Base-by-base conservation (phyloP, 306 rosid genomes). In the Aeschynomene evenia region DNA sequence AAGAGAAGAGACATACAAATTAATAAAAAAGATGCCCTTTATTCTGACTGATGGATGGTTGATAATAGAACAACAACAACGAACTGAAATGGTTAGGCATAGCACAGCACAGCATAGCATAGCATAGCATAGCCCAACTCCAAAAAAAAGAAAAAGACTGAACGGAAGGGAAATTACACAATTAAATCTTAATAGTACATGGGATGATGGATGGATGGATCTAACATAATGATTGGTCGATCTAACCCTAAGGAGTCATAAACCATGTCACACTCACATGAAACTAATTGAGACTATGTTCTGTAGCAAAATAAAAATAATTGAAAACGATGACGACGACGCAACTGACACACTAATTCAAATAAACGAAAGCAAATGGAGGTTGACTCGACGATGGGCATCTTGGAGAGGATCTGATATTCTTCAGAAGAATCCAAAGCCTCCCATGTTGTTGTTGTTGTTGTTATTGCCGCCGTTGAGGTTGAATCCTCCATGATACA, bases 371-470 rank as follows among this genome's bases (percentile, higher is more conserved):
- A 29, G 12, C 6, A 11, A 6, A 19, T n/a, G n/a, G n/a, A n/a
- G n/a, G n/a, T n/a, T n/a, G n/a, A n/a, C n/a, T n/a, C n/a, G n/a
- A n/a, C n/a, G n/a, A 6, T 2, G 78, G 56, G 68, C 78, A 42
- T 75, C 56, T 8, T 20, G 46, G 20, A 10, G 19, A 63, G 11
- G 6, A 1, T 4, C 31, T 9, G 6, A 33, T 33, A 1, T 1
- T 9, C 6, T 40, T 76, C 76, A 72, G 20, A 26, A 72, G 26
- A 61, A 72, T 26, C 74, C 73, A 60, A 5, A 37, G 1, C 61
- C 67, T 42, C 57, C 78, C 59, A 71, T 58, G 4, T 49, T 48
- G 61, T 57, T 48, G 21, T n/a, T 51, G 33, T 65, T 55, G 21
- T n/a, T n/a, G n/a, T n/a, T n/a, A n/a, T n/a, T n/a, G n/a, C n/a